Base-by-base conservation (phyloP, 1,284 basidiomycete species). In the Mycosarcoma maydis region DNA sequence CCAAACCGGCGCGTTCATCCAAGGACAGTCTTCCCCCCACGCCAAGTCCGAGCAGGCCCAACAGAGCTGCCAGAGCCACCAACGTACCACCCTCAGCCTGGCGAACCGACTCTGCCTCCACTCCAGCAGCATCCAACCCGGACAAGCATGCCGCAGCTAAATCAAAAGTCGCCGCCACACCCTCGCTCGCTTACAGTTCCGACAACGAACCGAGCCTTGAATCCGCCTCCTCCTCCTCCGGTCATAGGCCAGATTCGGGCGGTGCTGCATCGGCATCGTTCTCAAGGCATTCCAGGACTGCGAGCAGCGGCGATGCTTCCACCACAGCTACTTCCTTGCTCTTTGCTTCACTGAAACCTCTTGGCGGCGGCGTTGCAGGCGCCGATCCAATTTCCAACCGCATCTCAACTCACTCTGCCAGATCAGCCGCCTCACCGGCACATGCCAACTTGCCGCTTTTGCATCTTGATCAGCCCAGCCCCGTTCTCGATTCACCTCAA, bases 171-270 rank as follows among this genome's bases (percentile, higher is more conserved):
- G n/a, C n/a, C n/a, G n/a, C n/a, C 16, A 43, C 37, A 3, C 44
- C 29, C 5, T 56, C 60, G 6, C 43, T 52, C 1, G 27, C 36
- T 16, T 52, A 48, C 38, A 64, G 60, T 32, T 64, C 60, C 3
- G 60, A 64, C 22, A 55, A 55, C 26, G 48, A 55, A 19, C n/a
- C n/a, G 9, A 56, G 53, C 27, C 17, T 32, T n/a, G 46, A 36
- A 13, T 19, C 24, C 10, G 40, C 19, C 34, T 60, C 57, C 19
- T 60, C 57, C 19, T 51, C 52, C 1, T 34, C 22, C 3, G 59
- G 47, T 22, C 59, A 62, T 8, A 20, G 16, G 3, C 17, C 19
- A 1, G 34, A 47, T 10, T 23, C 27, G 13, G 17, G 23, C 23
- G 27, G 19, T 16, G 45, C 19, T n/a, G 45, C 29, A 5, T 20